Base-by-base conservation (phyloP, 257 asterid species). In the Solanum paucissectum region DNA sequence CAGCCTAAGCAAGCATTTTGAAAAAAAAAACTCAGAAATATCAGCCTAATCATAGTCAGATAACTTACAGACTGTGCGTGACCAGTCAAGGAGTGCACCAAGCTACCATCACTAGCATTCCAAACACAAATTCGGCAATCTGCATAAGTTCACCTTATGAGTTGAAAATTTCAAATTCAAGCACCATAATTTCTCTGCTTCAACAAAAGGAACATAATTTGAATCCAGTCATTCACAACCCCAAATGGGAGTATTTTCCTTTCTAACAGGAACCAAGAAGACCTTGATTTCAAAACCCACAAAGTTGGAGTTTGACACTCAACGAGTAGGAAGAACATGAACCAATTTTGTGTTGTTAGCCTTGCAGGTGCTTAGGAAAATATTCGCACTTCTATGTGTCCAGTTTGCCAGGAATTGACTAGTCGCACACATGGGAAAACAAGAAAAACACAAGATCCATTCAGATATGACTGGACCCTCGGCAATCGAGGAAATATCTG, bases 61-160 rank as follows among this genome's bases (percentile, higher is more conserved):
- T 74, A 87, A 92, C 99, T 88, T 94, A 96, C 99, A 88, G 98
- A 95, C 87, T 94, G 95, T 38, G 92, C 88, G 90, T 96, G 99
- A 87, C 98, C 99, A 68, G 96, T 93, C 94, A 96, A 91, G 87
- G 98, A 96, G 92, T 96, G 98, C 89, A 96, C 96, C 94, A 96
- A 93, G 93, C 99, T 95, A 86, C 99, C 99, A 92, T 96, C 99
- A 91, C 88, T 93, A 90, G 99, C 99, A 95, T 96, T 96, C 99
- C 99, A 96, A 87, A 96, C 99, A 86, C 99, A 96, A 88, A 96
- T 95, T 89, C 98, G 93, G 94, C 93, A 91, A 92, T 96, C 99
- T 96, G 98, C 96, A 92, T 34, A 91, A n/a, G 85, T 38, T 86
- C 71, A 86, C 55, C 60, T 32, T 49, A 85, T 79, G 73, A 87